Evolutionary conservation across 164 flowering plant species (phyloP), one percentile per base, ranked within the genome.

Genomic region (Sextonia rubra): DNA sequence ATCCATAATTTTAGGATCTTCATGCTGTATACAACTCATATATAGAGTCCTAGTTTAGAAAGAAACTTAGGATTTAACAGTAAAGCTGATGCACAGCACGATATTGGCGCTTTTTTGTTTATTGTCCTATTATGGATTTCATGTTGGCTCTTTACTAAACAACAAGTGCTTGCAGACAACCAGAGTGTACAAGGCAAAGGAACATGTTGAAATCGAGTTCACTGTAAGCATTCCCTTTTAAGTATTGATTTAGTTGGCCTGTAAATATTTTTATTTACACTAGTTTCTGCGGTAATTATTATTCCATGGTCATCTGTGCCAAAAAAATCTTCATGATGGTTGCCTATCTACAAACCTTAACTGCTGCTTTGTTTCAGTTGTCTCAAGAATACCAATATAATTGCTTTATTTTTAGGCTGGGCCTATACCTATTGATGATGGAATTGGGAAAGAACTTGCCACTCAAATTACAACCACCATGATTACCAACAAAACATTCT

Each of bases 401-500:
- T 69, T 17, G 47, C 29, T 48, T 75, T 22, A 74, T 69, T 66
- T 72, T 37, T 65, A 82, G 84, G 75, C 77, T 75, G 84, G 84
- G 52, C 84, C 84, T 18, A 75, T 82, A 44, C 84, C 84, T 30
- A 77, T 89, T 74, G 92, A 86, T 79, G 97, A 95, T 87, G 89
- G 89, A 72, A 69, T 81, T 63, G 97, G 99, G 44, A 95, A 95
- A 81, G 99, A 95, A 81, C 77, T 95, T 58, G 75, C 73, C 29
- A 80, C 96, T 71, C 88, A 89, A 70, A 85, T 95, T 71, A 78
- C 81, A 17, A 91, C 96, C 32, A 69, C 78, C 32, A 77, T 93
- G 92, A 70, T 74, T 74, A 88, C 88, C 65, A 88, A 95, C 68
- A 89, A 85, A 80, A 87, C 92, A 26, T 92, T 94, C 79, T 94